phyloP scores from a whole-genome alignment of 2,329 filamentous ascomycete species.

The Verticillium tricorpus region DNA sequence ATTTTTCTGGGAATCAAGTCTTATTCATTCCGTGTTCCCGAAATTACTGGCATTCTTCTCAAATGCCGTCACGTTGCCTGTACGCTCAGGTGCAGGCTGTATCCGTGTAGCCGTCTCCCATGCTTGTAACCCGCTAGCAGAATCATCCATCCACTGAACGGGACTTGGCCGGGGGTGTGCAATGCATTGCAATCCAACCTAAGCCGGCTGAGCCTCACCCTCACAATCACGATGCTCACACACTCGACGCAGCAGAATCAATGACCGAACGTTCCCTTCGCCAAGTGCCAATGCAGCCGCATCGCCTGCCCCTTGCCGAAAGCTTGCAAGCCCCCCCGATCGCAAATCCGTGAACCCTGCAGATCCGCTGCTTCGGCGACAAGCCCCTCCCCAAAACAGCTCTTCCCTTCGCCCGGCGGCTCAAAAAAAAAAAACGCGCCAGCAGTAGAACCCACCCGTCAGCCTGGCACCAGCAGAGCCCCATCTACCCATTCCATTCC shows the following conservation, averaged over 20 bases:
- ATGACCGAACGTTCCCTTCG: not conserved
- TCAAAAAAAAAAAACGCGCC: not conserved
- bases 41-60: not conserved
- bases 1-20: too few relatives aligned
- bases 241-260: not conserved
- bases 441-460: not conserved
- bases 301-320: not conserved
- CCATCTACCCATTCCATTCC: too few relatives aligned
- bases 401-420: slow-evolving; percentile 4
- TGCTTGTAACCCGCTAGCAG: not conserved
- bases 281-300: not conserved
- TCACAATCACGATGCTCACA: not conserved
- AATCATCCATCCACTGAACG: not conserved
- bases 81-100: not conserved
- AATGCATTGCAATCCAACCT: too few relatives aligned
- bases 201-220: too few relatives aligned
- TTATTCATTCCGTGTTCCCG: not conserved
- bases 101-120: not conserved
- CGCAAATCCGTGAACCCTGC: not conserved
- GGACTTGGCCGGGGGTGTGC: too few relatives aligned
- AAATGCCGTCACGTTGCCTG: not conserved
- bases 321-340: not conserved
- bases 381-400: not conserved
- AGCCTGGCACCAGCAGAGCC: too few relatives aligned
- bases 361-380: not conserved